Conservation (phyloP, 768 basidiomycete genomes). For the Hydnum rufescens region DNA sequence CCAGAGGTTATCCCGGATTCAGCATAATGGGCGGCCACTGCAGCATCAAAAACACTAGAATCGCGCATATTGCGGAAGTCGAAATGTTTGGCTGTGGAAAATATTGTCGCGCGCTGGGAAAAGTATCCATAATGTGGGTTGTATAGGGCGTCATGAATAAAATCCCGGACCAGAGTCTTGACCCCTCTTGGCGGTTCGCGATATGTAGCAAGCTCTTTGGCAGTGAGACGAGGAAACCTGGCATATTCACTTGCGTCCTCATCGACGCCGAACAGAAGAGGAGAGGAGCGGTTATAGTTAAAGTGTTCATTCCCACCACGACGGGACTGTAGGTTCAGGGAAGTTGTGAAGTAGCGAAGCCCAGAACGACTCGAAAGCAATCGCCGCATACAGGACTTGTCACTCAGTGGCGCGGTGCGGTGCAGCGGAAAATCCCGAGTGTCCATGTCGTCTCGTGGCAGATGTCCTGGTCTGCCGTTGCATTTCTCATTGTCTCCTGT, state of each 20-base stretch:
- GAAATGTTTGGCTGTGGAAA: conserved; percentile 45
- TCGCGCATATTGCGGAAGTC: conserved; percentile 51
- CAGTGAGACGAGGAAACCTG: conserved; percentile 40
- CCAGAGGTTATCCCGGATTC: conserved; percentile 18
- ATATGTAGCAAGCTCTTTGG: conserved; percentile 41
- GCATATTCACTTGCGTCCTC: conserved; percentile 30
- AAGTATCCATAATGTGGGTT: conserved; percentile 98
- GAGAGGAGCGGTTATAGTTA: conserved; percentile 54
- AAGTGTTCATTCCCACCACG: conserved; percentile 46
- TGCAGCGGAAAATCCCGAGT: neutral
- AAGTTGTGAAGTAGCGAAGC: too few species aligned
- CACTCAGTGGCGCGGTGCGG: neutral
- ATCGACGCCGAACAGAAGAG: conserved; percentile 29
- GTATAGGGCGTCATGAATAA: conserved; percentile 90
- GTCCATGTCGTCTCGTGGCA: neutral
- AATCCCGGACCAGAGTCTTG: conserved; percentile 90
- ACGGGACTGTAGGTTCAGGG: too few species aligned
- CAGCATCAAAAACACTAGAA: conserved; percentile 57
- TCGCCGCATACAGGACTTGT: too few species aligned
- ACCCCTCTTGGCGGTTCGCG: conserved; percentile 51
- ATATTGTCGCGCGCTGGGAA: conserved; percentile 79
- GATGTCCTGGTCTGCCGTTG: too few species aligned
- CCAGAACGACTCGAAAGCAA: too few species aligned
- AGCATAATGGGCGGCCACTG: conserved; percentile 55
- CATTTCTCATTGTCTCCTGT: too few species aligned